Base-by-base conservation (phyloP, 2,329 filamentous ascomycete species). In the Venturiaceae sp. region DNA sequence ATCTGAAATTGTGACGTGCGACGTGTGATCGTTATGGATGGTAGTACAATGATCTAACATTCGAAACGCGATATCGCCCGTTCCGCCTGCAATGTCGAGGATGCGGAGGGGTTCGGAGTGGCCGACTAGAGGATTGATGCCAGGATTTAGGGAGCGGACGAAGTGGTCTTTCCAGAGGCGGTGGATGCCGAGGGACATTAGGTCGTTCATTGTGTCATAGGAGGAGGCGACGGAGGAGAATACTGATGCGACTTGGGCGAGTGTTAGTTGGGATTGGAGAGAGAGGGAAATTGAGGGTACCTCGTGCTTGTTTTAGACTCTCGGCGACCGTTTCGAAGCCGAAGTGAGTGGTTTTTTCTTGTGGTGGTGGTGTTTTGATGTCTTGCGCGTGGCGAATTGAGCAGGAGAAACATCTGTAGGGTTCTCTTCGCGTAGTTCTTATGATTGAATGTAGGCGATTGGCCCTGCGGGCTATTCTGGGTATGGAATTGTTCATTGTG, bases 171-270 rank as follows among this genome's bases (percentile, higher is more conserved):
- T 99, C 94, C 94, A 99, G 37, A 99, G 78, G 46, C 94, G 88
- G 73, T 99, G 94, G 75, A 96, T 92, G 58, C 94, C 94, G 53
- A 99, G 83, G 7, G 94, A 97, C 94, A 99, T 99, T 65, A 97
- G 82, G 72, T 99, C 94, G 76, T 99, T 99, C 94, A 99, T 99
- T 62, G 86, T 87, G 74, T 99, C 94, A 75, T 99, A 99, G 19
- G 88, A 90, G 62, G 89, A 85, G 64, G 94, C 94, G 41, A 99
- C 94, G 64, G 88, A 96, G 72, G 90, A 92, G 77, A 99, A 99
- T 60, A 99, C 94, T 44, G 83, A 84, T 61, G 88, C 88, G 41
- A 96, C 92, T 80, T n/a, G 76, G 72, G 19, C 26, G 46, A 61
- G 66, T 39, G 23, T 60, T 55, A 47, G 28, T 11, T 28, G 6